These are phyloP conservation scores for Aspergillus funiculosus DNA, from an alignment of 495 filamentous ascomycete genomes.

Conservation along the genomic window DNA sequence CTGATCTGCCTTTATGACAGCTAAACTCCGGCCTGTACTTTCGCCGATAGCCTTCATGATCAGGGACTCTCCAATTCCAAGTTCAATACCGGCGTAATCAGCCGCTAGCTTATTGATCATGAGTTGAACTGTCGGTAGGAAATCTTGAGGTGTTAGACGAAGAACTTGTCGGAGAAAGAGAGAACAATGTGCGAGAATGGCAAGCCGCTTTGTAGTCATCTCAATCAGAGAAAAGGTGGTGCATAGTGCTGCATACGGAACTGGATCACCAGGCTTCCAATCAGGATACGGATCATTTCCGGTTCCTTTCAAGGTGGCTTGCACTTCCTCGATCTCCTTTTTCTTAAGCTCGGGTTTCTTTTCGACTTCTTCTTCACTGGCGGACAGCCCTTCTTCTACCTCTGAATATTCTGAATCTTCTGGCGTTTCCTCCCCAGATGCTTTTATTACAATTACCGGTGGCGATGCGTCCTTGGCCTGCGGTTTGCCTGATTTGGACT, in stretches of 20 bases:
- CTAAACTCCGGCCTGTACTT: constrained; percentile 78
- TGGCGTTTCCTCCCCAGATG: constrained; percentile 31
- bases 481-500: constrained; percentile 17
- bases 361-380: constrained; percentile 57
- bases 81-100: constrained; percentile 91
- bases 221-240: constrained; percentile 91
- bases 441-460: constrained; percentile 27
- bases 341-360: constrained; percentile 69
- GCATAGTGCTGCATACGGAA: constrained; percentile 92
- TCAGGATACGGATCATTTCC: constrained; percentile 84
- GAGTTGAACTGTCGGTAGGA: constrained; percentile 79
- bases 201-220: constrained; percentile 82
- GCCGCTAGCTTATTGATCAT: constrained; percentile 98
- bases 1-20: constrained; percentile 87
- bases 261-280: constrained; percentile 81
- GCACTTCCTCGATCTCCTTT: constrained; percentile 78
- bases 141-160: constrained; percentile 79
- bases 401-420: constrained; percentile 37
- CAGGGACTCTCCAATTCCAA: constrained; percentile 93
- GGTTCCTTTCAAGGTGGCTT: constrained; percentile 61
- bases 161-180: constrained; percentile 89
- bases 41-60: constrained; percentile 99
- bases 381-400: constrained; percentile 47
- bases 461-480: constrained; percentile 20
- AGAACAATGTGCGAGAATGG: constrained; percentile 82